Base-by-base conservation (phyloP, 441 rosid genomes). In the Cnidoscolus chayamansa region DNA sequence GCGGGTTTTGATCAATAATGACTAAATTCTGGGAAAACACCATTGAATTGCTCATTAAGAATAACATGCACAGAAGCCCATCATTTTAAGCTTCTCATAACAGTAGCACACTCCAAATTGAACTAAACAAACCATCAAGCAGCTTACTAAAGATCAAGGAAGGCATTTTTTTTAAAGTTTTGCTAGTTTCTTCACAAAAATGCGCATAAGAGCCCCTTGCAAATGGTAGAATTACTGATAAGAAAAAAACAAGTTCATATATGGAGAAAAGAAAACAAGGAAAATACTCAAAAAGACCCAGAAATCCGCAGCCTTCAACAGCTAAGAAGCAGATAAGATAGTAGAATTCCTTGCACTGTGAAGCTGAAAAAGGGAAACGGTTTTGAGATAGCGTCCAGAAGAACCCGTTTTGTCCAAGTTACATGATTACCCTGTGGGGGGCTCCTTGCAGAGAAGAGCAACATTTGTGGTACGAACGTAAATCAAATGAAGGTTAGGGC, bases 21-120 rank as follows among this genome's bases (percentile, higher is more conserved):
- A 80, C 57, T 67, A 86, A 84, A 72, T 74, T 83, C 77, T 78
- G 76, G 79, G 87, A 76, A 72, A 82, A 80, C 68, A 90, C 82
- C 64, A 83, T 75, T 58, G 91, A 89, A 77, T 88, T 76, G 92
- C 83, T 93, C 98, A 93, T 93, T 78, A 85, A 86, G 82, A 77
- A 63, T 17, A 74, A 82, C 83, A 84, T 81, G 72, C 50, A 79
- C 51, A 80, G 65, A 84, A 81, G 77, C 78, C 89, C 74, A 83
- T 91, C 87, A 86, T 65, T 86, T 84, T 78, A 68, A 75, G 66
- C 62, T 70, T 54, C 62, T 70, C 76, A 78, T 45, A 64, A 74
- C 25, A 77, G 16, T 51, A 59, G 73, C 9, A 76, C 32, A 13
- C n/a, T 56, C 43, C 62, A 67, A 67, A 61, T 40, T n/a, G 57